Conservation (phyloP, 2,329 filamentous ascomycete genomes). For the Cladosporium sp. region DNA sequence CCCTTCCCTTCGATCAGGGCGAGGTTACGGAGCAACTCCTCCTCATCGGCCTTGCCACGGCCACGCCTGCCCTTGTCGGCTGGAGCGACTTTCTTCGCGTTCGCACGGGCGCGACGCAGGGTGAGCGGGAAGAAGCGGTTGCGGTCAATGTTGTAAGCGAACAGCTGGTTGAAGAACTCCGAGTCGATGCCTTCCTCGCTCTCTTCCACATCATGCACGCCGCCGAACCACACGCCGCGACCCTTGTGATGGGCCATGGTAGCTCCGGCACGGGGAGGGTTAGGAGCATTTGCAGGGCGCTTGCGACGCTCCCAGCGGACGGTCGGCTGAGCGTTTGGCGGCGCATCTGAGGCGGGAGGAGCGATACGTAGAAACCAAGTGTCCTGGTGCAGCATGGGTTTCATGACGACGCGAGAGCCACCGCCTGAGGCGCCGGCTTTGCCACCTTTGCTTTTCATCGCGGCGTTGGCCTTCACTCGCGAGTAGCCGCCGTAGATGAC, state of each 20-base stretch:
- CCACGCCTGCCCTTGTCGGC: slow-evolving; percentile 52
- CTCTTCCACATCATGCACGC: slow-evolving; percentile 59
- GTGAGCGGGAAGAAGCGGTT: slow-evolving; percentile 87
- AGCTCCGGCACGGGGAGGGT: slow-evolving; percentile 74
- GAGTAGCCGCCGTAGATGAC: slow-evolving; percentile 93
- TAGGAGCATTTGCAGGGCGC: slow-evolving; percentile 81
- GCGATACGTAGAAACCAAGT: slow-evolving; percentile 86
- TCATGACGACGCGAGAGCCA: slow-evolving; percentile 61
- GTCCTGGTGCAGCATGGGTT: slow-evolving; percentile 88
- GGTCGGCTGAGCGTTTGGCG: slow-evolving; percentile 58
- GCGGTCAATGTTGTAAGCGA: slow-evolving; percentile 89
- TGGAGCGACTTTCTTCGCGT: slow-evolving; percentile 49
- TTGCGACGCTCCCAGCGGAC: slow-evolving; percentile 92
- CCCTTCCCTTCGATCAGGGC: slow-evolving; percentile 75
- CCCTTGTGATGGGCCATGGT: slow-evolving; percentile 95
- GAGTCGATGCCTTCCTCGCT: slow-evolving; percentile 79
- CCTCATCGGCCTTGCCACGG: slow-evolving; percentile 83
- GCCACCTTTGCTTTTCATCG: slow-evolving; percentile 58
- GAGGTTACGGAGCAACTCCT: slow-evolving; percentile 80
- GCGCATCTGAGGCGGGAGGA: slow-evolving; percentile 61
- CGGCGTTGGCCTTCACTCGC: slow-evolving; percentile 66
- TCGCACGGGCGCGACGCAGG: slow-evolving; percentile 63
- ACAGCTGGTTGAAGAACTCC: slow-evolving; percentile 90
- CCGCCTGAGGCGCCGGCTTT: slow-evolving; percentile 32
- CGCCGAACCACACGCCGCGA: slow-evolving; percentile 85